Evolutionary conservation across 768 basidiomycete species (phyloP).

Genomic region (Boletus fagicola): DNA sequence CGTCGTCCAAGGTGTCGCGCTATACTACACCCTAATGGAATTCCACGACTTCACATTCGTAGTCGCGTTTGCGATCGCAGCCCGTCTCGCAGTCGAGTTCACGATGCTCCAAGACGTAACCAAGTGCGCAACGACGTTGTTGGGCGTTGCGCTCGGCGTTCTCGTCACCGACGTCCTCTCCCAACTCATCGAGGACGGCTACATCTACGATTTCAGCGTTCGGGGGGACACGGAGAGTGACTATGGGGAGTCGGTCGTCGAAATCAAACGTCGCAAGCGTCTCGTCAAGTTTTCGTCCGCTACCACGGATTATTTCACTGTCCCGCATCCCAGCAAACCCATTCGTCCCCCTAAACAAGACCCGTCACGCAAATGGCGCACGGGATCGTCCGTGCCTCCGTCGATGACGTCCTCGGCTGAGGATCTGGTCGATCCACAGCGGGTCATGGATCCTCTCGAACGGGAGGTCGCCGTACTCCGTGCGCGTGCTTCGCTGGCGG

Average conservation of each 20-base stretch:
- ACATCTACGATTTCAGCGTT: conserved; percentile 29
- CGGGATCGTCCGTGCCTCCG: conserved; percentile 39
- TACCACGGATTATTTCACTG: conserved; percentile 35
- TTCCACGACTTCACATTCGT: conserved; percentile 52
- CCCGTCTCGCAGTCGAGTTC: conserved; percentile 67
- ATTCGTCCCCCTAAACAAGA: conserved; percentile 30
- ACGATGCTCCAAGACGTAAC: conserved; percentile 49
- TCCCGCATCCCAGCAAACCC: conserved; percentile 21
- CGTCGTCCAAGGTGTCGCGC: conserved; percentile 71
- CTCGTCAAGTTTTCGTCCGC: conserved; percentile 45
- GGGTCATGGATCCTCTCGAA: conserved; percentile 61
- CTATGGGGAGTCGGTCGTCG: conserved; percentile 11
- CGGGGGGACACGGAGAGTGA: conserved; percentile 24
- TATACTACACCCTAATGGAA: conserved; percentile 63
- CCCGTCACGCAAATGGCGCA: conserved; percentile 32
- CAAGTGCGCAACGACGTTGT: conserved; percentile 55
- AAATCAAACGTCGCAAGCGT: conserved; percentile 37
- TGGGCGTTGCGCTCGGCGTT: conserved; percentile 68
- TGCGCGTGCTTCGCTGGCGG: conserved; percentile 75
- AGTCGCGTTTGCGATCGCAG: conserved; percentile 55
- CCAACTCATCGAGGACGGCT: conserved; percentile 56
- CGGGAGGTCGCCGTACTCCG: conserved; percentile 74
- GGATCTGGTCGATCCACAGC: conserved; percentile 57
- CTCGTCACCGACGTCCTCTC: conserved; percentile 70
- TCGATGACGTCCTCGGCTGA: conserved; percentile 69